These are phyloP conservation scores for Leccinum ponderosum DNA, from an alignment of 1,284 basidiomycete genomes.

Conservation along the genomic window DNA sequence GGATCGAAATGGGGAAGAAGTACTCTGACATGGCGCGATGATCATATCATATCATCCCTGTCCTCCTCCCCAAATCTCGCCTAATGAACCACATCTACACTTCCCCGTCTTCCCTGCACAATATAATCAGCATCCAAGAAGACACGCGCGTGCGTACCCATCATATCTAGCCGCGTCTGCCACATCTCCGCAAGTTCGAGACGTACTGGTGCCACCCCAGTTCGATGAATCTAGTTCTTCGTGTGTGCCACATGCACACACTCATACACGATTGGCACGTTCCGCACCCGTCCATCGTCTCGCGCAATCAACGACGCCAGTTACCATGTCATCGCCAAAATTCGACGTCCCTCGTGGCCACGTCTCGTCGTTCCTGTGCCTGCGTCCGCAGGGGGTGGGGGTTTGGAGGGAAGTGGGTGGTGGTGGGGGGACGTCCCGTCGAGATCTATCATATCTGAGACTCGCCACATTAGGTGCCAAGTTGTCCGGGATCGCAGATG, in stretches of 20 bases:
- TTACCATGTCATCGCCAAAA: background rate
- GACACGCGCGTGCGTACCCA: background rate
- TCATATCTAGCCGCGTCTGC: background rate
- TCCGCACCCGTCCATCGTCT: background rate
- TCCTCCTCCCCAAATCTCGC: background rate
- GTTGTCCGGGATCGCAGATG: background rate
- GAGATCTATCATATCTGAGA: background rate
- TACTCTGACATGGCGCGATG: background rate
- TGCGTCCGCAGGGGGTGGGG: background rate
- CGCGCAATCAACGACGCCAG: background rate
- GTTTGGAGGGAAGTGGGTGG: background rate
- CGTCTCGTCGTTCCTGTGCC: background rate
- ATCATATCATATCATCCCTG: background rate
- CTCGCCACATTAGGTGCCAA: background rate
- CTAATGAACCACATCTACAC: background rate
- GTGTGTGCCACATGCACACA: background rate
- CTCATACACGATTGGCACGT: background rate
- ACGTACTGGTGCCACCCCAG: background rate
- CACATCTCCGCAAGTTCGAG: background rate
- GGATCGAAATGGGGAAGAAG: background rate
- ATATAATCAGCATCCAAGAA: background rate
- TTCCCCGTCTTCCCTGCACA: constrained; percentile 3
- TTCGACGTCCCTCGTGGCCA: background rate
- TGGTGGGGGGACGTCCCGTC: too few species aligned
- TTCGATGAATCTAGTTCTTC: background rate